These are phyloP conservation scores for Eremothecium coryli DNA, from an alignment of 1,139 yeast species.

Conservation along the genomic window DNA sequence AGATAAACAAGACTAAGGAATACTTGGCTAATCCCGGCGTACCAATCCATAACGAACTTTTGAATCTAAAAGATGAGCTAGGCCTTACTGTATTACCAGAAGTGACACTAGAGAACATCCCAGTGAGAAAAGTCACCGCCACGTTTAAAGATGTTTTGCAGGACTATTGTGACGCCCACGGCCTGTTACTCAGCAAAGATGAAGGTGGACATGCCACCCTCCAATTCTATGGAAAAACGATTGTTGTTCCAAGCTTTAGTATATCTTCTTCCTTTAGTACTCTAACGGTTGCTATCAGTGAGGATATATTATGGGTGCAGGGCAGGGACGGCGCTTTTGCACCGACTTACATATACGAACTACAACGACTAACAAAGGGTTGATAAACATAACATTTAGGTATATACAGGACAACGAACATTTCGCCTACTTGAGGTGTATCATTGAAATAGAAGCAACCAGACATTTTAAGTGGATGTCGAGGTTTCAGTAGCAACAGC, in stretches of 20 bases:
- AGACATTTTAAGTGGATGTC: no score
- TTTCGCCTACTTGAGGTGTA: background rate
- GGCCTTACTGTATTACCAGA: constrained; percentile 4
- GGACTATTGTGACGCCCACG: constrained; percentile 31
- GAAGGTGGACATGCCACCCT: constrained; percentile 15
- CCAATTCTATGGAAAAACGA: constrained; percentile 13
- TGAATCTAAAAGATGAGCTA: constrained; percentile 10
- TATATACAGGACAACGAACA: constrained; percentile 1
- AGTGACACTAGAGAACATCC: constrained; percentile 20
- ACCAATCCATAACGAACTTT: constrained; percentile 17
- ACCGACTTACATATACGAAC: constrained; percentile 32
- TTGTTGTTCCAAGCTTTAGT: constrained; percentile 22
- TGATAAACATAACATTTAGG: background rate
- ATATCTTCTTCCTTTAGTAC: constrained; percentile 12
- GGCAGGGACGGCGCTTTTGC: constrained; percentile 24
- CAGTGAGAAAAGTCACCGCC: constrained; percentile 27
- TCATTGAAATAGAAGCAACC: no score
- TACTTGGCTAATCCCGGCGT: constrained; percentile 11
- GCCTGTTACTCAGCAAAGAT: constrained; percentile 21
- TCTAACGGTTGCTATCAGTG: constrained; percentile 30
- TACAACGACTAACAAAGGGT: constrained; percentile 1
- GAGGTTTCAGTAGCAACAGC: no score
- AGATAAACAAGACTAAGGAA: constrained; percentile 11
- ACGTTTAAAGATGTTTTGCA: constrained; percentile 45
- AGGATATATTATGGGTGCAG: constrained; percentile 40